Evolutionary conservation across 1,284 basidiomycete species (phyloP), one percentile per base, ranked within the genome.

Genomic region (Ustanciosporium gigantosporum): DNA sequence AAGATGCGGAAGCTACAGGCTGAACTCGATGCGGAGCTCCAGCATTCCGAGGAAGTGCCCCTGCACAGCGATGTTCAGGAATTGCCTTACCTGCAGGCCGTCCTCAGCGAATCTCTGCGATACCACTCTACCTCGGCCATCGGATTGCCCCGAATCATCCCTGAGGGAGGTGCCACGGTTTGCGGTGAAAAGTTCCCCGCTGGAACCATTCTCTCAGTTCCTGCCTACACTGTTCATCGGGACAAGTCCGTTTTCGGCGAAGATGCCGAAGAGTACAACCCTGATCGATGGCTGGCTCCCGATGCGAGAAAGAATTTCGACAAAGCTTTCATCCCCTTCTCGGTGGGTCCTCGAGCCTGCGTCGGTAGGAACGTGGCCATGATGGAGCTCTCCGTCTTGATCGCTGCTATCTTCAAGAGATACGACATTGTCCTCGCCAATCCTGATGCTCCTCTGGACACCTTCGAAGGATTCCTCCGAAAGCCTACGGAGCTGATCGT

Each of bases 101-200:
- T 87, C 76, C 87, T 92, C 79, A 86, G 87, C 76, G 90, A 92
- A 78, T 86, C 83, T 5, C 82, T 94, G 25, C 86, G 91, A 11
- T 77, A 88, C 32, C 89, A 92, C 80, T 87, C 88, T 4, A 90
- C 81, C 14, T 80, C 79, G 2, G 84, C 86, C 3, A 82, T 91
- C 40, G 91, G 91, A 21, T 84, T 94, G 22, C 57, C 74, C 3
- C 64, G 71, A 24, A 37, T 68, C 22, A 50, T 74, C 14, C 71
- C 71, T 1, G 25, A 40, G 15, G 60, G 61, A 2, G 71, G 71
- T 1, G 60, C 61, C 5, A 65, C 57, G 6, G 49, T 74, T 15
- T 55, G 51, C 42, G 71, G 71, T 27, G 37, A 66, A 8, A 53
- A 81, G 67, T 90, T 91, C 83, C 84, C 84, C 21, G 82, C 82